Evolutionary conservation across 2,329 filamentous ascomycete species (phyloP), one percentile per base, ranked within the genome.

Genomic region (Paecilomyces sp.): DNA sequence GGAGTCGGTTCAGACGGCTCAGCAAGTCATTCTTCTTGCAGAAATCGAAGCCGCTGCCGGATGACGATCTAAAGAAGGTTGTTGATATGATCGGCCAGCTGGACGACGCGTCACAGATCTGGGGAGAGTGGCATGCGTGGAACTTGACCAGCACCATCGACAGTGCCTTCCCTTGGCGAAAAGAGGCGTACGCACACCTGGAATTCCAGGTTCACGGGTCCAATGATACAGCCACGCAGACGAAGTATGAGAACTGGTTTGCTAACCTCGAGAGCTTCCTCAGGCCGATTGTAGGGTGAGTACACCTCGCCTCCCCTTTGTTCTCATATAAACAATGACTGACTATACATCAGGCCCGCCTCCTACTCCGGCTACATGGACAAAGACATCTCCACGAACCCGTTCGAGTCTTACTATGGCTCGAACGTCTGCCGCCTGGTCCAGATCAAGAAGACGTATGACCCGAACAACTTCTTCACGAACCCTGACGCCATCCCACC

Each of bases 11-110:
- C 55, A 54, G 33, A 6, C 55, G 59, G 18, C 31, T 62, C 11
- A 59, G 47, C 61, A 64, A 64, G 57, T 61, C 63, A 4, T 64
- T 61, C 51, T 63, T 64, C 54, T 57, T 64, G 54, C 59, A 57
- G 15, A 63, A 64, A 52, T 36, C 54, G 18, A 59, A 56, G 11
- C 54, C 57, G 7, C 33, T 62, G 9, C 41, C n/a, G 11, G 59
- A 63, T 33, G 54, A 52, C 5, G 56, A 36, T 4, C 30, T 64
- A 28, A 53, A 52, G 47, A 57, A 58, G 22, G 51, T 64, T 25
- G 54, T 62, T n/a, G 50, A 63, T 18, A 54, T 54, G 22, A 60
- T 60, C 53, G 57, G 47, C n/a, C 11, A 56, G 28, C 28, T 60
- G 13, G 57, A 59, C 56, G 57, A 58, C 22, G 61, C 18, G 12